Evolutionary conservation across 495 filamentous ascomycete species (phyloP), one percentile per base, ranked within the genome.

Genomic region (Massariosphaeria phaeospora): DNA sequence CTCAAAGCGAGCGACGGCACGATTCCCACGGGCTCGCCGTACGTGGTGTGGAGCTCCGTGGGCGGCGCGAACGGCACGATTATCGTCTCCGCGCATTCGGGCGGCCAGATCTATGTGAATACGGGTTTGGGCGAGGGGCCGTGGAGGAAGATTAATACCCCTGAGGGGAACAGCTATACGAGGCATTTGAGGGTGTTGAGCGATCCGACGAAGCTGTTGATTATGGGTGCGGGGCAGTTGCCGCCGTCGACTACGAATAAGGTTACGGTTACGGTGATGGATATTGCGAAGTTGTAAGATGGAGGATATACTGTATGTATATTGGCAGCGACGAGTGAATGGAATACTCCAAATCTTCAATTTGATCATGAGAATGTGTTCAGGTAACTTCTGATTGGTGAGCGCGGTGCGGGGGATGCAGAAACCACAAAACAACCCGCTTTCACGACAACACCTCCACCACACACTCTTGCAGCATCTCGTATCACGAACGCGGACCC

Each of bases 21-120:
- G 0, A 56, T 76, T 45, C 83, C 82, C 0, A 77, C 67, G 2
- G 73, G 73, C 23, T 66, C 57, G 1, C 70, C 70, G 11, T 71
- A 71, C 43, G 50, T 68, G 11, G 60, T 69, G 11, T 72, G 69
- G 68, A 69, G 55, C 13, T 45, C 63, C 7, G 65, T 53, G 0
- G 69, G 69, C 20, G 69, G 69, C 3, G 15, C 33, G 17, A 55
- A 63, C 20, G 69, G 69, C 7, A 72, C 66, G 1, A 59, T 70
- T 18, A 71, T 84, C 11, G 80, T 79, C 25, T 82, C 77, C 54
- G 70, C 70, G 6, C 76, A 76, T 0, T 75, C 71, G 7, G 61
- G 72, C 29, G 66, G 67, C n/a, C 67, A 77, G 18, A 56, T 87
- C 2, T 87, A 81, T 45, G 61, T 80, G 20, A 87, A 86, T 57